A percentile compares a stretch with the other conserved stretches of the same genome.
Evolutionary conservation across 2,329 filamentous ascomycete genomes (phyloP).

Genomic region (Pestalotiopsis sp.): DNA sequence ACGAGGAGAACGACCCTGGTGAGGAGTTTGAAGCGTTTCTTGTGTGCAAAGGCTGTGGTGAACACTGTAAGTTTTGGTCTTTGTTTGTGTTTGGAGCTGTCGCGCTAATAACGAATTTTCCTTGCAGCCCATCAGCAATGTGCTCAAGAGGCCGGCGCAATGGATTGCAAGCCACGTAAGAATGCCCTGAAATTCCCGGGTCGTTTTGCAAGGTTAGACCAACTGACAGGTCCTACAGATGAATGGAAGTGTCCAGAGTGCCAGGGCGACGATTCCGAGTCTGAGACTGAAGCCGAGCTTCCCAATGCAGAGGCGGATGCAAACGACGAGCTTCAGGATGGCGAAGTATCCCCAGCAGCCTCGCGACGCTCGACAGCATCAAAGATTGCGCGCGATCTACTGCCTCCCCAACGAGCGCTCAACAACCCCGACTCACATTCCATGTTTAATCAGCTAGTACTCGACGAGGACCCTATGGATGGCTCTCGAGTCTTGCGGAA

Average conservation of each 20-base stretch:
- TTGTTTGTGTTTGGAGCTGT: conserved; percentile 31
- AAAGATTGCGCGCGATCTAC: conserved; percentile 70
- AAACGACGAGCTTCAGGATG: conserved; percentile 34
- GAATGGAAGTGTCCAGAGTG: conserved; percentile 59
- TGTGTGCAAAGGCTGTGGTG: conserved; percentile 75
- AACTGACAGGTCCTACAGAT: conserved; percentile 31
- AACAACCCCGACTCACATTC: conserved; percentile 74
- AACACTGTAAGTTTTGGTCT: conserved; percentile 69
- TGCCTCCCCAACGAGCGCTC: conserved; percentile 68
- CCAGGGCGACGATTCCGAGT: conserved; percentile 29
- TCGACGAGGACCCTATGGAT: conserved; percentile 75
- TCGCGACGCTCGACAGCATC: conserved; percentile 61
- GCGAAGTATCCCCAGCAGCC: conserved; percentile 41
- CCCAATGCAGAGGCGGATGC: conserved; percentile 27
- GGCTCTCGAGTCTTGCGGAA: conserved; percentile 80
- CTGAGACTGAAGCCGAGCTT: conserved; percentile 33
- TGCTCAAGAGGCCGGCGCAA: conserved; percentile 71
- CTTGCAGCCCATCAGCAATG: conserved; percentile 86
- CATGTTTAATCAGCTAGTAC: conserved; percentile 73
- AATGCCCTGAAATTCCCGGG: conserved; percentile 17
- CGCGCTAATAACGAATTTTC: conserved; percentile 31
- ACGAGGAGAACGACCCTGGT: conserved; percentile 80
- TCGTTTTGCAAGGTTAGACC: no score
- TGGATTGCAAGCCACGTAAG: conserved; percentile 67
- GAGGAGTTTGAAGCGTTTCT: conserved; percentile 82